A percentile compares a stretch with the other conserved stretches of the same genome.
Evolutionary conservation across 441 rosid species (phyloP).

Genomic region (Erodium moschatum): DNA sequence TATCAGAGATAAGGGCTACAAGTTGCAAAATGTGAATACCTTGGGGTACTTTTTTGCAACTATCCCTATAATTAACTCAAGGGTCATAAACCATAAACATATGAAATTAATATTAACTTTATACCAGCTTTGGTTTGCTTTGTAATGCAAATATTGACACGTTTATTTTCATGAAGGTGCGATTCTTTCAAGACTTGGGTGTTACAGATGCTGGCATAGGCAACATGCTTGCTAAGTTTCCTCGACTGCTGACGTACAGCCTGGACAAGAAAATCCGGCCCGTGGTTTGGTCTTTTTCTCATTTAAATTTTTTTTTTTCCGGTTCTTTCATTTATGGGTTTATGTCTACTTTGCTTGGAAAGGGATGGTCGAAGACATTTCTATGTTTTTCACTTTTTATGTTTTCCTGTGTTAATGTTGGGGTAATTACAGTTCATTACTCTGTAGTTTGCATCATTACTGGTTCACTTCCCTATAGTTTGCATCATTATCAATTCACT

Average conservation of each 20-base stretch:
- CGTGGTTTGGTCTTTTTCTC: slow-evolving; percentile 53
- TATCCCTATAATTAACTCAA: neutral
- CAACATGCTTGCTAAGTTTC: slow-evolving; percentile 76
- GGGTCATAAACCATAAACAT: neutral
- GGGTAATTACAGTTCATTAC: too few species aligned
- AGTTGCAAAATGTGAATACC: too few species aligned
- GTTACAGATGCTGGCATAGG: slow-evolving; percentile 67
- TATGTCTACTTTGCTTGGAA: neutral
- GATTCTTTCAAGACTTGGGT: slow-evolving; percentile 66
- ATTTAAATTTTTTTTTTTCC: neutral
- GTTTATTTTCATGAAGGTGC: slow-evolving; percentile 37
- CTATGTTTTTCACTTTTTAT: neutral
- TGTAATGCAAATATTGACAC: slow-evolving; percentile 16
- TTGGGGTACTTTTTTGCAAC: too few species aligned
- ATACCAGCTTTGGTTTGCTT: neutral
- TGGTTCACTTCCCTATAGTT: too few species aligned
- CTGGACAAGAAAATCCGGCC: slow-evolving; percentile 82
- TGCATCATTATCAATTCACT: too few species aligned
- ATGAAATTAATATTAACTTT: slow-evolving; percentile 1
- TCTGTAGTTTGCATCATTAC: too few species aligned
- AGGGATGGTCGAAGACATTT: neutral
- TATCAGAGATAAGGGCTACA: too few species aligned
- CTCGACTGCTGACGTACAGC: slow-evolving; percentile 69
- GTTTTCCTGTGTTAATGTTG: too few species aligned
- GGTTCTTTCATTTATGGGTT: too few species aligned